These are phyloP conservation scores for Phytopythium mirpurense DNA, from an alignment of 352 stramenopile species.

Conservation along the genomic window DNA sequence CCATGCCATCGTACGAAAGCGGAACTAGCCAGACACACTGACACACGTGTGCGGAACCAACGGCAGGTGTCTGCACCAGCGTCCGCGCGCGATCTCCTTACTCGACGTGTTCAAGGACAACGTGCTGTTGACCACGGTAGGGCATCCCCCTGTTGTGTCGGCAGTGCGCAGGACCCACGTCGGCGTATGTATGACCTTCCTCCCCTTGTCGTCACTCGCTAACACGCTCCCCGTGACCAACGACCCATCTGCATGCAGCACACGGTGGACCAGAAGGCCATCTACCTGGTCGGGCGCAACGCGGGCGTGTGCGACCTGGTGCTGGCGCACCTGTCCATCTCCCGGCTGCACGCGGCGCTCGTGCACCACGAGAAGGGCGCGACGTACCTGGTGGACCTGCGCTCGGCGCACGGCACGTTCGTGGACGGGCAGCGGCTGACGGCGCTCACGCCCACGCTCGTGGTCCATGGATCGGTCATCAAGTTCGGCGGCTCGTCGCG, in stretches of 20 bases:
- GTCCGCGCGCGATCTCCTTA: constrained; percentile 52
- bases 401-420: constrained; percentile 75
- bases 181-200: too few species aligned
- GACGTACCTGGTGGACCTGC: constrained; percentile 73
- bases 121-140: constrained; percentile 68
- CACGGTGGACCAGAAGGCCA: constrained; percentile 70
- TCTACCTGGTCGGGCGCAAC: constrained; percentile 76
- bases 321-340: constrained; percentile 82
- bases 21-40: too few species aligned
- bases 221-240: too few species aligned
- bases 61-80: constrained; percentile 39
- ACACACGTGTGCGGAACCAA: too few species aligned
- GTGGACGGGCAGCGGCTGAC: constrained; percentile 58
- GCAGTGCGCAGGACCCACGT: too few species aligned
- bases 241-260: too few species aligned
- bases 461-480: constrained; percentile 53
- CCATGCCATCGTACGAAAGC: too few species aligned
- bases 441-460: constrained; percentile 61
- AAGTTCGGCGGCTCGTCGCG: constrained; percentile 78
- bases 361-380: constrained; percentile 71
- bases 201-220: too few species aligned
- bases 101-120: constrained; percentile 83
- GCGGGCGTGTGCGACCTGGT: constrained; percentile 74
- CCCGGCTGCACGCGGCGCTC: constrained; percentile 62
- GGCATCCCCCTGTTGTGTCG: constrained; percentile 9